These are phyloP conservation scores for Fusarium mangiferae DNA, from an alignment of 2,329 filamentous ascomycete species.

Conservation along the genomic window DNA sequence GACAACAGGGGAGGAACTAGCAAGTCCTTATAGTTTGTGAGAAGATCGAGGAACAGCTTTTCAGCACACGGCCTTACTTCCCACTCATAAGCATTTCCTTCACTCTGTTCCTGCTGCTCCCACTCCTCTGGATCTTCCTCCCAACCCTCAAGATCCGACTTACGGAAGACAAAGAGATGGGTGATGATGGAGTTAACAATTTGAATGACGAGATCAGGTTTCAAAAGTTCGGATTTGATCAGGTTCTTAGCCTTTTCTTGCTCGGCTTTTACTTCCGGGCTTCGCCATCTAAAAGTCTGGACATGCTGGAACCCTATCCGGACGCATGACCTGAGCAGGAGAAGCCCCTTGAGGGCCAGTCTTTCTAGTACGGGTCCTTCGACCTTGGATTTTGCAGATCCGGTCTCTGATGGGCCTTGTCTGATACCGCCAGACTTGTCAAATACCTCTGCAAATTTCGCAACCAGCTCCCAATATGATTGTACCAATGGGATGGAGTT, in stretches of 20 bases:
- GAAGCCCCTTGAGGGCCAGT: conserved; percentile 82
- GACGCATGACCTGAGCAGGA: conserved; percentile 83
- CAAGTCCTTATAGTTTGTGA: conserved; percentile 87
- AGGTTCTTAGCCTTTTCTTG: conserved; percentile 74
- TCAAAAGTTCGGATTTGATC: conserved; percentile 80
- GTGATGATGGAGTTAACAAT: conserved; percentile 88
- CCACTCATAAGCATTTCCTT: conserved; percentile 89
- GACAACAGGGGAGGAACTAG: conserved; percentile 81
- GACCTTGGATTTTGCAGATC: conserved; percentile 59
- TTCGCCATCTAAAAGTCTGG: conserved; percentile 86
- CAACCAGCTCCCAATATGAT: conserved; percentile 86
- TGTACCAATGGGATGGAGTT: conserved; percentile 80
- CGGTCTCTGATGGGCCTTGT: conserved; percentile 52
- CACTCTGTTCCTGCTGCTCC: conserved; percentile 89
- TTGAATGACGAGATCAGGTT: conserved; percentile 78
- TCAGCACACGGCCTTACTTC: conserved; percentile 92
- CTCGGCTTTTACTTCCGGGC: conserved; percentile 78
- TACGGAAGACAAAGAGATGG: conserved; percentile 87
- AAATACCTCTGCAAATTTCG: conserved; percentile 80
- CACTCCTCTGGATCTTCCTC: conserved; percentile 95
- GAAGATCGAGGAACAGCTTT: conserved; percentile 90
- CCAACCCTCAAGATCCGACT: conserved; percentile 89
- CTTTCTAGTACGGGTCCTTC: conserved; percentile 78
- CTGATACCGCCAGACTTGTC: conserved; percentile 68
- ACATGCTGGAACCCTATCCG: conserved; percentile 85